A percentile compares a stretch with the other conserved stretches of the same genome.
These are phyloP conservation scores for Euphorbia lathyris DNA, from an alignment of 345 rosid species.

Conservation along the genomic window DNA sequence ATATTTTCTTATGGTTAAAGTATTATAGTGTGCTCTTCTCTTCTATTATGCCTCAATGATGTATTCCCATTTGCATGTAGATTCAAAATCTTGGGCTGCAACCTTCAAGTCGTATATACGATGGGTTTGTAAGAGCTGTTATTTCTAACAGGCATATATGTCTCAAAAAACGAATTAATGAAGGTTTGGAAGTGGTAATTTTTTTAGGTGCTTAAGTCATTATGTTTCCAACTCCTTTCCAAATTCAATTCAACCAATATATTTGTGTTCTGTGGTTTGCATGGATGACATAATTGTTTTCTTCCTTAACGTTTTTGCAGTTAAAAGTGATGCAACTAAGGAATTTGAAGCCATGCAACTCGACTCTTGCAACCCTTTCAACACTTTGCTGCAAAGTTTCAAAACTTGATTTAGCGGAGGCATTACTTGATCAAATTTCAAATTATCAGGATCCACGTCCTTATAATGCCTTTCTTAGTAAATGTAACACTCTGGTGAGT, in stretches of 20 bases:
- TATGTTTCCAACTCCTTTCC: slow-evolving; percentile 11
- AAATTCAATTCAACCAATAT: background rate
- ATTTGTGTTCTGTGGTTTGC: slow-evolving; percentile 12
- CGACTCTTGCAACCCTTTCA: slow-evolving; percentile 66
- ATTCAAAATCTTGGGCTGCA: slow-evolving; percentile 73
- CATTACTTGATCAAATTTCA: slow-evolving; percentile 56
- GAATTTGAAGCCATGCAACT: slow-evolving; percentile 58
- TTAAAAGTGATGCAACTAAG: slow-evolving; percentile 56
- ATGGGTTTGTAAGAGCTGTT: slow-evolving; percentile 66
- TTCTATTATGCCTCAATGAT: background rate
- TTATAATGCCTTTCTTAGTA: slow-evolving; percentile 60
- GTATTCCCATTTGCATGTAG: slow-evolving; percentile 36
- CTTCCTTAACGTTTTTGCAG: slow-evolving; percentile 39
- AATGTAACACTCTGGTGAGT: slow-evolving; percentile 64
- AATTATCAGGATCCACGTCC: slow-evolving; percentile 42
- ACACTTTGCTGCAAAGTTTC: slow-evolving; percentile 54
- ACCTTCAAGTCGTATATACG: slow-evolving; percentile 58
- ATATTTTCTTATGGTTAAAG: background rate
- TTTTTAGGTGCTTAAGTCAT: background rate
- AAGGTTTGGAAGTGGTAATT: slow-evolving; percentile 63
- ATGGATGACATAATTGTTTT: background rate
- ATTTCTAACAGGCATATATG: slow-evolving; percentile 38
- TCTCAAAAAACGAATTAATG: slow-evolving; percentile 36
- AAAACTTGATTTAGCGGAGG: slow-evolving; percentile 80
- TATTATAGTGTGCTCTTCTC: background rate